These are phyloP conservation scores for Phytophthora quininea DNA, from an alignment of 352 stramenopile genomes.

Conservation along the genomic window DNA sequence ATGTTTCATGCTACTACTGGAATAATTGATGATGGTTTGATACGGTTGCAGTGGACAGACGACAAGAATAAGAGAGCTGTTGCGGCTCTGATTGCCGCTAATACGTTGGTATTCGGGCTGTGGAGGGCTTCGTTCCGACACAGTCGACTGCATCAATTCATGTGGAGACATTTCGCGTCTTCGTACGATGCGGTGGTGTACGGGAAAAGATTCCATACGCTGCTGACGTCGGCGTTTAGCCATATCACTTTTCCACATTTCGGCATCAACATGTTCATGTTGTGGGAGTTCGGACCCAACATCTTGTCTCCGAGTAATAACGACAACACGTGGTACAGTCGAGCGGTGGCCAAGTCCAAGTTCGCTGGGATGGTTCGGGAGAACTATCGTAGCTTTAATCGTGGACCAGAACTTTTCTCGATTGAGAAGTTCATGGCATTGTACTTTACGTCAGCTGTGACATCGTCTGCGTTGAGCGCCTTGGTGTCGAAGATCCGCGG, in stretches of 20 bases:
- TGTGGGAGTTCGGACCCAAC: conserved; percentile 83
- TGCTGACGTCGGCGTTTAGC: conserved; percentile 84
- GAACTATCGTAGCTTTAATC: conserved; percentile 34
- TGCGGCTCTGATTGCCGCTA: conserved; percentile 64
- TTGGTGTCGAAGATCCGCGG: conserved; percentile 70
- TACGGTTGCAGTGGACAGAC: conserved; percentile 43
- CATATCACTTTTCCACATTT: conserved; percentile 85
- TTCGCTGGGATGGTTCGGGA: conserved; percentile 49
- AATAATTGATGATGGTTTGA: not conserved
- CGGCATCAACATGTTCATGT: conserved; percentile 90
- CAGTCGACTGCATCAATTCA: conserved; percentile 61
- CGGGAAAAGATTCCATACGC: conserved; percentile 69
- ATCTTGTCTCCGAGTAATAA: conserved; percentile 63
- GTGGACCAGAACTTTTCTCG: conserved; percentile 42
- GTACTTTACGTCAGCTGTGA: conserved; percentile 74
- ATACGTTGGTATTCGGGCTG: conserved; percentile 73
- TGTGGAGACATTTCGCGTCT: conserved; percentile 86
- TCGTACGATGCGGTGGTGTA: conserved; percentile 77
- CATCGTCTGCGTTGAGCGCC: conserved; percentile 73
- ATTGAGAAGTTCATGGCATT: conserved; percentile 73
- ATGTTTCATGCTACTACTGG: not conserved
- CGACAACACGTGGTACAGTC: conserved; percentile 54
- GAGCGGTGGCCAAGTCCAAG: conserved; percentile 52
- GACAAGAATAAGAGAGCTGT: conserved; percentile 74
- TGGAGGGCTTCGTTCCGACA: conserved; percentile 70